Conservation (phyloP, 805 yeast genomes). For the Hanseniaspora vineae region DNA sequence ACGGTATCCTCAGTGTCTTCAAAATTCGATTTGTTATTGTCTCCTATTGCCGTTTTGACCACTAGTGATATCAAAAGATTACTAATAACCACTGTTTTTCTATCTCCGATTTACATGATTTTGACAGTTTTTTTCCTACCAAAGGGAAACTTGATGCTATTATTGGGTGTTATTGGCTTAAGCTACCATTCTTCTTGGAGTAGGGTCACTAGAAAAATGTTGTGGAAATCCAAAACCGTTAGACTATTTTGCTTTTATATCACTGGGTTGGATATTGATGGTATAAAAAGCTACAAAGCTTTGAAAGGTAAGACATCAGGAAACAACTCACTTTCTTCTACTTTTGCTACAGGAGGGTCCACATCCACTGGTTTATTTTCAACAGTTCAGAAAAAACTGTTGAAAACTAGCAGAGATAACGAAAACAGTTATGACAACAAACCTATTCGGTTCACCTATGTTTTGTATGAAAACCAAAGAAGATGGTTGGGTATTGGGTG, state of each 20-base stretch:
- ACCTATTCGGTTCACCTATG: constrained; percentile 78
- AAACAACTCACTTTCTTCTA: background rate
- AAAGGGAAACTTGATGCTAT: constrained; percentile 53
- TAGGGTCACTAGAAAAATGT: constrained; percentile 64
- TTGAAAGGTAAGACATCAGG: constrained; percentile 1
- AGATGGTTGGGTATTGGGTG: constrained; percentile 97
- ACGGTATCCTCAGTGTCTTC: constrained; percentile 61
- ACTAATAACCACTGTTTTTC: constrained; percentile 68
- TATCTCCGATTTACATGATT: constrained; percentile 75
- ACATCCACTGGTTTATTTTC: constrained; percentile 24
- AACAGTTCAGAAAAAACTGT: constrained; percentile 28
- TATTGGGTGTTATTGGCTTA: constrained; percentile 45
- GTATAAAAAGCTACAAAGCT: constrained; percentile 24
- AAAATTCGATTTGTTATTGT: constrained; percentile 61
- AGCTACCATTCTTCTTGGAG: constrained; percentile 84
- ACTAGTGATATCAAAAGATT: constrained; percentile 69
- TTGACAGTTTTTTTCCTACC: constrained; percentile 53
- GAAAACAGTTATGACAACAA: constrained; percentile 12
- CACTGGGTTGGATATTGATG: constrained; percentile 74
- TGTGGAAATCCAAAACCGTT: constrained; percentile 70
- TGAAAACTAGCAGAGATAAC: constrained; percentile 12
- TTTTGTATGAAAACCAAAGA: constrained; percentile 86
- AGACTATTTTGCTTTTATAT: constrained; percentile 65
- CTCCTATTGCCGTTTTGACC: constrained; percentile 74
- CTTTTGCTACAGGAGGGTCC: constrained; percentile 19